Percentiles rank a stretch among this genome's conserved stretches.
phyloP scores from a whole-genome alignment of 352 stramenopile species.

The Phytophthora sp. region DNA sequence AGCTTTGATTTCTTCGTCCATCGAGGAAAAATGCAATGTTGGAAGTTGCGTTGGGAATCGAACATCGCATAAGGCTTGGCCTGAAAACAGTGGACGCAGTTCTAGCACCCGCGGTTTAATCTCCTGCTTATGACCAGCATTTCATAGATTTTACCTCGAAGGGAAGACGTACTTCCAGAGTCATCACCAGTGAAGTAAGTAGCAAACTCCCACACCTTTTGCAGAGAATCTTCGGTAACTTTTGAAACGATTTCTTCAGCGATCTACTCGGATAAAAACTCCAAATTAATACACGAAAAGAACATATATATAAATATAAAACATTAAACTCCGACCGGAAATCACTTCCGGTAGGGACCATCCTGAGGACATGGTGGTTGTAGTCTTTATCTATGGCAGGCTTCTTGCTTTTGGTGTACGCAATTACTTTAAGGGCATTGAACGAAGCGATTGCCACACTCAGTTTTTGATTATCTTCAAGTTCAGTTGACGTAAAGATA shows the following conservation, averaged over 20 bases:
- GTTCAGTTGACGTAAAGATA: neutral
- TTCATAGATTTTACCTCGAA: too few relatives aligned
- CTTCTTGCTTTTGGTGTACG: neutral
- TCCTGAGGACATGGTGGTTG: neutral
- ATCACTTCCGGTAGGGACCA: neutral
- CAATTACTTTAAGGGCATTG: neutral
- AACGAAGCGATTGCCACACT: constrained; percentile 12
- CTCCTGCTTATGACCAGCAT: too few relatives aligned
- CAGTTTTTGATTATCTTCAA: constrained; percentile 55
- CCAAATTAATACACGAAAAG: too few relatives aligned
- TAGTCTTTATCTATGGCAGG: neutral
- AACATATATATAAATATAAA: too few relatives aligned
- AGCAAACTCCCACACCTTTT: constrained; percentile 11
- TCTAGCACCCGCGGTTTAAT: too few relatives aligned
- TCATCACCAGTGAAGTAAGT: too few relatives aligned
- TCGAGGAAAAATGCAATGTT: constrained; percentile 1
- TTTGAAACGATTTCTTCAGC: neutral
- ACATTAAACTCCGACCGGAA: neutral
- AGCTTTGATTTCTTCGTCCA: constrained; percentile 6
- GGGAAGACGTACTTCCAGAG: too few relatives aligned
- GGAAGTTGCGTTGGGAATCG: neutral
- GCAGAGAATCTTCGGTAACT: neutral
- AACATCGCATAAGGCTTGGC: neutral
- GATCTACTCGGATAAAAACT: constrained; percentile 4
- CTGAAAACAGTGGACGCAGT: neutral